Evolutionary conservation across 2,329 filamentous ascomycete species (phyloP).

Genomic region (Phaeomoniella chlamydospora): DNA sequence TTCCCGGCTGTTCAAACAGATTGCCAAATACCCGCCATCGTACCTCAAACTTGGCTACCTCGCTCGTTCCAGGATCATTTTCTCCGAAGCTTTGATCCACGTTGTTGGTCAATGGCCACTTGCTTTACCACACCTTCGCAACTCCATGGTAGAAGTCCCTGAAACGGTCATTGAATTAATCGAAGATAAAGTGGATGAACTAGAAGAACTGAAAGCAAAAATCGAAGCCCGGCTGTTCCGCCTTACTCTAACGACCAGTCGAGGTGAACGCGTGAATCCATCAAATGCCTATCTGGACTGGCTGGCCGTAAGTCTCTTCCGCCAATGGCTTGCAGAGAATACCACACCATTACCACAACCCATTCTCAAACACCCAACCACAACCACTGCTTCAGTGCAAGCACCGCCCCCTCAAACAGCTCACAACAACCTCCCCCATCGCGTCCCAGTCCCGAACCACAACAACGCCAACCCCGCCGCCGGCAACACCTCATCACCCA

Average conservation of each 20-base stretch:
- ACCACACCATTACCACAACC: constrained; percentile 56
- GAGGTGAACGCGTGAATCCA: constrained; percentile 72
- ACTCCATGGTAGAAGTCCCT: constrained; percentile 43
- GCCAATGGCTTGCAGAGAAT: constrained; percentile 87
- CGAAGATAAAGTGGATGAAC: constrained; percentile 86
- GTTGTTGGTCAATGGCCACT: constrained; percentile 89
- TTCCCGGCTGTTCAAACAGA: constrained; percentile 83
- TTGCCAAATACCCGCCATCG: constrained; percentile 86
- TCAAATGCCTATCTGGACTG: constrained; percentile 73
- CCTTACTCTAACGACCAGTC: constrained; percentile 59
- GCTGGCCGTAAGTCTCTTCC: constrained; percentile 74
- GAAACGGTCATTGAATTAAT: constrained; percentile 72
- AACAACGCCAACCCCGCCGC: constrained; percentile 9
- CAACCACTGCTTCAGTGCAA: constrained; percentile 5
- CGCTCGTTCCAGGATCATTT: constrained; percentile 68
- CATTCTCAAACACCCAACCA: constrained; percentile 20
- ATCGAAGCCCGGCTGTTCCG: constrained; percentile 74
- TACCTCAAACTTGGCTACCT: constrained; percentile 85
- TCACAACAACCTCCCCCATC: constrained; percentile 4
- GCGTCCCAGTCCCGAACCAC: constrained; percentile 7
- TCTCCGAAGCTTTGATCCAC: constrained; percentile 78
- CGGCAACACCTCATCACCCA: constrained; percentile 13
- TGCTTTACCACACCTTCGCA: constrained; percentile 60
- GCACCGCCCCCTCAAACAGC: constrained; percentile 5
- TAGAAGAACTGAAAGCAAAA: constrained; percentile 67